Evolutionary conservation across 1,284 basidiomycete genomes (phyloP).

Genomic region (Chalciporus sp.): DNA sequence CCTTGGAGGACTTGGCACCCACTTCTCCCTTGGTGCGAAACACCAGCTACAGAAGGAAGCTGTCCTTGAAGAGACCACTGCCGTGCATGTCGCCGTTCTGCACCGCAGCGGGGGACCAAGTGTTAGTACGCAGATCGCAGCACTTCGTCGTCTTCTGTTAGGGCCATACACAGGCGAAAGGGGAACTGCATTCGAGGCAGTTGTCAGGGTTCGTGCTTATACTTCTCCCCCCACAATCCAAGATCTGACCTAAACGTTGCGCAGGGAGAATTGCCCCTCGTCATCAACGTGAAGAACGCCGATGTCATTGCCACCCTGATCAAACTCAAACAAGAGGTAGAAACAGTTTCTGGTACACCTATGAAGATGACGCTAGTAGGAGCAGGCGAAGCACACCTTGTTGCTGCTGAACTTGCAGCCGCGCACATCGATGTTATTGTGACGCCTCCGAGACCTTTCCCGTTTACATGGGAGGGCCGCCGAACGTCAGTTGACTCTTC

Average conservation of each 20-base stretch:
- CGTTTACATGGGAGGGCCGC: slow-evolving; percentile 56
- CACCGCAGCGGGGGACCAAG: slow-evolving; percentile 41
- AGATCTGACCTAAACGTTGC: slow-evolving; percentile 8
- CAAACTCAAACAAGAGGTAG: slow-evolving; percentile 73
- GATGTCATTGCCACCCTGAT: slow-evolving; percentile 82
- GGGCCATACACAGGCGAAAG: slow-evolving; percentile 47
- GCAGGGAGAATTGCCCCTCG: slow-evolving; percentile 55
- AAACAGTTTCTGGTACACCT: slow-evolving; percentile 38
- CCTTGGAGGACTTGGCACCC: slow-evolving; percentile 66
- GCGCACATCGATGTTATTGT: slow-evolving; percentile 79
- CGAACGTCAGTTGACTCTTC: slow-evolving; percentile 42
- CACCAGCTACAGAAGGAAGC: slow-evolving; percentile 70
- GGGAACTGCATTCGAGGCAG: slow-evolving; percentile 56
- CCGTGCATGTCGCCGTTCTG: slow-evolving; percentile 58
- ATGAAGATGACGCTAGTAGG: slow-evolving; percentile 67
- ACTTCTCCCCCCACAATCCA: not conserved
- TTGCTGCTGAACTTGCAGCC: slow-evolving; percentile 74
- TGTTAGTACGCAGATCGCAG: slow-evolving; percentile 65
- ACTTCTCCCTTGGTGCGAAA: slow-evolving; percentile 63
- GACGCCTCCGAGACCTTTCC: slow-evolving; percentile 59
- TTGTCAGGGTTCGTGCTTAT: slow-evolving; percentile 34
- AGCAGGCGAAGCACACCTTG: slow-evolving; percentile 72
- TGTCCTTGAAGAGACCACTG: slow-evolving; percentile 61
- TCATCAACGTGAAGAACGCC: slow-evolving; percentile 60
- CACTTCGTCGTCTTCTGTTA: slow-evolving; percentile 65